phyloP scores from a whole-genome alignment of 768 basidiomycete species.

The Calocybe cyanea region DNA sequence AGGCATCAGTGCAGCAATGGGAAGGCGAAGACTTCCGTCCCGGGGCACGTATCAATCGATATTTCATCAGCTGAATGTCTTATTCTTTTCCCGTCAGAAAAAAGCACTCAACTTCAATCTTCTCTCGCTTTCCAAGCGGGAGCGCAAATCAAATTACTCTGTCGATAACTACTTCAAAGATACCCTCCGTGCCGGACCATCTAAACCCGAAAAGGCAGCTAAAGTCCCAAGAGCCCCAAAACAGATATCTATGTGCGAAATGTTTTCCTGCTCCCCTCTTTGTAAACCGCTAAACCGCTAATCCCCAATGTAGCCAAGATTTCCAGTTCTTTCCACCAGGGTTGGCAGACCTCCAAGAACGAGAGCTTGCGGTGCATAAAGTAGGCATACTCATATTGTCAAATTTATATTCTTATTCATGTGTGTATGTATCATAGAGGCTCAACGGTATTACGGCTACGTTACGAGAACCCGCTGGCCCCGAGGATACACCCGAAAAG shows the following conservation, averaged over 20 bases:
- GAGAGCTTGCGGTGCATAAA: constrained; percentile 80
- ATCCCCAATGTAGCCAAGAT: constrained; percentile 60
- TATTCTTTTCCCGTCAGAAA: constrained; percentile 41
- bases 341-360: constrained; percentile 78
- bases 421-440: constrained; percentile 44
- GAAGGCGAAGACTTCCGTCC: constrained; percentile 90
- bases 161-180: constrained; percentile 96
- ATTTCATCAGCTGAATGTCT: constrained; percentile 1
- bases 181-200: constrained; percentile 73
- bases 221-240: constrained; percentile 86
- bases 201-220: constrained; percentile 75
- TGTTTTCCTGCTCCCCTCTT: constrained; percentile 3
- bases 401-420: neutral
- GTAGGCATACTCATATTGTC: constrained; percentile 29
- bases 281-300: neutral
- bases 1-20: constrained; percentile 89
- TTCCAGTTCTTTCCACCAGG: constrained; percentile 94
- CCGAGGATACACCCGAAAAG: constrained; percentile 78
- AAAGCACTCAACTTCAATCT: constrained; percentile 73
- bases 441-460: constrained; percentile 65
- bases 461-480: constrained; percentile 58
- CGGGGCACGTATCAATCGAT: constrained; percentile 45
- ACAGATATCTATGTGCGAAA: constrained; percentile 73
- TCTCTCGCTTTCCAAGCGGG: constrained; percentile 86
- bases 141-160: constrained; percentile 91